Base-by-base conservation (phyloP, 768 basidiomycete genomes). In the Amanita pallidorosea region DNA sequence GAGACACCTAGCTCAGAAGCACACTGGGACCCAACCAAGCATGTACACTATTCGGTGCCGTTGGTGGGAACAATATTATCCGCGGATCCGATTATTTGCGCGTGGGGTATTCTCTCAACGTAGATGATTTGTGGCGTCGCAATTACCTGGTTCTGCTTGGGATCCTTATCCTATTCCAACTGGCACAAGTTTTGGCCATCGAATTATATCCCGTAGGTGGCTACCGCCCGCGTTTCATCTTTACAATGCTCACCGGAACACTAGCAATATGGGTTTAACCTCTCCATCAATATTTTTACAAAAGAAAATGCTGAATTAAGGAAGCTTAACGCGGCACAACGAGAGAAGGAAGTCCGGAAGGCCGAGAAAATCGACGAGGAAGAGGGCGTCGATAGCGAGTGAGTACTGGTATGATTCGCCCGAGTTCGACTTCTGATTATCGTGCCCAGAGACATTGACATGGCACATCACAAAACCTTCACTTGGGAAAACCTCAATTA, bases 401-500 rank as follows among this genome's bases (percentile, higher is more conserved):
- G 25, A 48, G 55, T 56, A 8, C 25, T 37, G 41, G 31, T 36
- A 15, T 9, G 20, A 8, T 2, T 46, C 45, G 29, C 31, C 53
- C 29, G 43, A 40, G n/a, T 33, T 42, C 36, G 50, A 25, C 18
- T 8, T 11, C 33, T 41, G 4, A 9, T 17, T 29, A 8, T n/a
- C 7, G 9, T 29, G 35, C 31, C n/a, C 46, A 57, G 55, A 15
- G 54, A 47, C 27, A 54, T 56, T 38, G 44, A 60, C n/a, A 20
- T 56, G 1, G 50, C 56, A n/a, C 61, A 68, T 34, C 60, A 69
- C 59, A 82, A 76, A 64, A 63, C 79, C 41, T 88, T 95, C 61
- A 92, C 91, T 1, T 95, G 89, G 88, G 81, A 87, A 58, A 65
- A 70, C 27, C 66, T 90, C 47, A 85, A 84, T 62, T 94, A 93